Evolutionary conservation across 192 early-diverging fungal genomes (phyloP), one percentile per base, ranked within the genome.

Genomic region (Spinellus fusiger): DNA sequence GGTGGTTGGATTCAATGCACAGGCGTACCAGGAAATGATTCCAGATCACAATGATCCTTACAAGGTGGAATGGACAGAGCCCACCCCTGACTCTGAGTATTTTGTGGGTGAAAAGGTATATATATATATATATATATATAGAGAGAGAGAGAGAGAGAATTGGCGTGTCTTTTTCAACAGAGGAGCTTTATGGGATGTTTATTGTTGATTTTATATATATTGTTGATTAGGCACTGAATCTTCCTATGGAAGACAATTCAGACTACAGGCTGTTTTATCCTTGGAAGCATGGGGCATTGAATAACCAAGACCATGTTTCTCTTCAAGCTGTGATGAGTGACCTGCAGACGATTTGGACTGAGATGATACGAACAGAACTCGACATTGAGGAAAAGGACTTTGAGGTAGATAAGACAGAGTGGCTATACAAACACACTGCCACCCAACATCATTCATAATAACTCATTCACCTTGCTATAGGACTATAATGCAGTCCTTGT

Each of bases 21-120:
- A 85, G 34, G 69, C 84, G 13, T 56, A 50, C 25, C 77, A 84
- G 5, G 89, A 91, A 55, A 74, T 59, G 0, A 93, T 94, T 69
- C 74, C 81, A 20, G 91, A 93, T 69, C 90, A 93, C 64, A 96
- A 96, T 65, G 93, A 96, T 61, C 93, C 93, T 5, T 92, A 89
- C 67, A 85, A 87, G 54, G 84, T 93, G 18, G 93, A 96, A 35
- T 96, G 93, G 93, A 85, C 86, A 0, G 64, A 84, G 0, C 59
- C 79, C 0, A 63, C 67, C 7, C 56, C 68, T n/a, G 78, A 53
- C 29, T 55, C 49, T 44, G 54, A 58, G 13, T 73, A 70, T 57
- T 74, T 77, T 57, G 69, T 83, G 28, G 88, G 86, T 28, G 71
- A 82, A 49, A 89, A 86, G 82, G 85, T 88, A 53, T 40, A 31